These are phyloP conservation scores for Ganoderma lingzhi DNA, from an alignment of 1,284 basidiomycete species.

Conservation along the genomic window DNA sequence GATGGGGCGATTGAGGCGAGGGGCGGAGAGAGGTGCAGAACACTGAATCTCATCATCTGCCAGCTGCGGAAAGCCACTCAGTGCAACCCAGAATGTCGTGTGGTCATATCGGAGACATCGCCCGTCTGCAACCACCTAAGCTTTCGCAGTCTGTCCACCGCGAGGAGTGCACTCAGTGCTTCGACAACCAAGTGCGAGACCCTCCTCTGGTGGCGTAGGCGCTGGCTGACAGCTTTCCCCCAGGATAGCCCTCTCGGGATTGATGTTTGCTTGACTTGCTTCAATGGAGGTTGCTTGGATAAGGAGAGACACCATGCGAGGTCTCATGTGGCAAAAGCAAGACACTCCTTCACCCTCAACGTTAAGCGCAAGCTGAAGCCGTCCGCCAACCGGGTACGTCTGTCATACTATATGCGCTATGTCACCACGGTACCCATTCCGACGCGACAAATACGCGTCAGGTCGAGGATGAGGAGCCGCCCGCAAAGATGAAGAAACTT, in stretches of 20 bases:
- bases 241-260: conserved; percentile 83
- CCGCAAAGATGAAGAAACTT: conserved; percentile 87
- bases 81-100: conserved; percentile 30
- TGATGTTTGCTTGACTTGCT: conserved; percentile 92
- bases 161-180: conserved; percentile 96
- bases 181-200: conserved; percentile 84
- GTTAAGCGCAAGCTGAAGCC: conserved; percentile 81
- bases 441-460: conserved; percentile 33
- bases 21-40: not conserved
- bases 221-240: conserved; percentile 11
- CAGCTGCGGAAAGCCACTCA: no score
- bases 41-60: conserved; percentile 4
- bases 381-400: conserved; percentile 69
- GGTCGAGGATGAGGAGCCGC: conserved; percentile 79
- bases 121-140: conserved; percentile 49
- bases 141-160: conserved; percentile 72
- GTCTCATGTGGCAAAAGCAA: conserved; percentile 75
- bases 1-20: not conserved
- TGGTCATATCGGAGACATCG: conserved; percentile 48
- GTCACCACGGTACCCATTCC: not conserved
- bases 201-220: not conserved
- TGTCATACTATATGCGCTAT: not conserved
- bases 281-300: conserved; percentile 89
- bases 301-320: conserved; percentile 72
- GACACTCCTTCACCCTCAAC: conserved; percentile 85